Conservation (phyloP, 2,329 filamentous ascomycete genomes). For the Colletotrichum karsti region DNA sequence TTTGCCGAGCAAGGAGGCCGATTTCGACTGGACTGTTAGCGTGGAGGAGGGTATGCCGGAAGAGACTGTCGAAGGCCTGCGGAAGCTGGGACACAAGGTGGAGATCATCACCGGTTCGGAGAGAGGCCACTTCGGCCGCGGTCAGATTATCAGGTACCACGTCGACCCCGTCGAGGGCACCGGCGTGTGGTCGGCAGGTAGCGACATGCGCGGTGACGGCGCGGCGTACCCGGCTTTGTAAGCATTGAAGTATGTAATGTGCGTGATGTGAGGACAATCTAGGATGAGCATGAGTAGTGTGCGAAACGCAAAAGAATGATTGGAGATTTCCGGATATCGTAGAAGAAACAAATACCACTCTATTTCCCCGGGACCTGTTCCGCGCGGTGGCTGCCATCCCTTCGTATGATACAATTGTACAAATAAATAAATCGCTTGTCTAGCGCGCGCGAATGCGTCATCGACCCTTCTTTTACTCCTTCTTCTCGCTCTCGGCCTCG, state of each 20-base stretch:
- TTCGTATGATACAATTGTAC: slow-evolving; percentile 28
- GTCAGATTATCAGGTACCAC: slow-evolving; percentile 84
- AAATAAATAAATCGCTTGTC: neutral
- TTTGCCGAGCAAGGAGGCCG: slow-evolving; percentile 68
- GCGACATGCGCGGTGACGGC: slow-evolving; percentile 88
- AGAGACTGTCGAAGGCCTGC: slow-evolving; percentile 73
- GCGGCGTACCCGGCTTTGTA: slow-evolving; percentile 60
- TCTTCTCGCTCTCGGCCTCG: slow-evolving; percentile 56
- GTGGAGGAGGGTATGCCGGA: slow-evolving; percentile 84
- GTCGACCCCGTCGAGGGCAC: slow-evolving; percentile 74
- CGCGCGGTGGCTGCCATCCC: neutral
- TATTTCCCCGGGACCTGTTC: slow-evolving; percentile 2
- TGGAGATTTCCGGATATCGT: neutral
- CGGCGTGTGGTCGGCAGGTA: slow-evolving; percentile 86
- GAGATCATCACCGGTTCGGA: slow-evolving; percentile 71
- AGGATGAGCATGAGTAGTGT: neutral
- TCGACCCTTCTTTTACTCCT: slow-evolving; percentile 34
- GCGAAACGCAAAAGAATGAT: neutral
- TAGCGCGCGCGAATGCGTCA: neutral
- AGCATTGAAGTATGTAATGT: neutral
- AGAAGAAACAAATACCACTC: slow-evolving; percentile 7
- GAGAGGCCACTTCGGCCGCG: slow-evolving; percentile 81
- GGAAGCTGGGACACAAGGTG: slow-evolving; percentile 76
- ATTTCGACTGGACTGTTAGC: slow-evolving; percentile 72
- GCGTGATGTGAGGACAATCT: neutral